Evolutionary conservation across 495 filamentous ascomycete species (phyloP), one percentile per base, ranked within the genome.

Genomic region (Podospora comata): DNA sequence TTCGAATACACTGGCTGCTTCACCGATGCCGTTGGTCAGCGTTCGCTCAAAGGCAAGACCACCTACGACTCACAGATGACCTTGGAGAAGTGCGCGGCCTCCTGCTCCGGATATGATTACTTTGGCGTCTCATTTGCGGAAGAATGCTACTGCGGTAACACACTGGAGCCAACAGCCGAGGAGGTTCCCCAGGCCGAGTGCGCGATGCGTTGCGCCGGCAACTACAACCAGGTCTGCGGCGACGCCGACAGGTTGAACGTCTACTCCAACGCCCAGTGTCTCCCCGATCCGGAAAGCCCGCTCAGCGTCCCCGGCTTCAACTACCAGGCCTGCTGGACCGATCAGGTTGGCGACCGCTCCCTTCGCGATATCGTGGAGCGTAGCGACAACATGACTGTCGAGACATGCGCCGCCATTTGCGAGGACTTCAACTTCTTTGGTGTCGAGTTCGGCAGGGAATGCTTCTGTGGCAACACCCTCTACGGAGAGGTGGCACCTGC

Each of bases 391-490:
- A 77, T 81, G 75, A 79, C 75, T 4, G 58, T 79, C 3, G 70
- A 79, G 65, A 57, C 58, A 13, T 81, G 78, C 67, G 73, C 73
- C 58, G 65, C 62, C 0, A 73, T 68, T 67, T 81, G 79, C 70
- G 9, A 65, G 26, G 69, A 65, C n/a, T 81, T 67, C 65, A 67
- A 56, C 26, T 80, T 69, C 61, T 78, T 77, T 58, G 78, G 78
- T 1, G 64, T 72, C 0, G 78, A 80, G 62, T 79, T 74, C 65
- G 72, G 67, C 6, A 23, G 70, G 48, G 73, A 80, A 59, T 79
- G 78, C 72, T 80, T 76, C 66, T 81, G 79, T 34, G 79, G 77
- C 30, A 75, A 81, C 59, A 56, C 61, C 0, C 69, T 78, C 13
- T 55, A 62, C 13, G 58, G 69, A 9, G 76, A 74, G 19, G 73